Percentiles rank a stretch among this genome's conserved stretches.
Conservation (phyloP, 2,329 filamentous ascomycete genomes). For the Colletotrichum theobromicola region DNA sequence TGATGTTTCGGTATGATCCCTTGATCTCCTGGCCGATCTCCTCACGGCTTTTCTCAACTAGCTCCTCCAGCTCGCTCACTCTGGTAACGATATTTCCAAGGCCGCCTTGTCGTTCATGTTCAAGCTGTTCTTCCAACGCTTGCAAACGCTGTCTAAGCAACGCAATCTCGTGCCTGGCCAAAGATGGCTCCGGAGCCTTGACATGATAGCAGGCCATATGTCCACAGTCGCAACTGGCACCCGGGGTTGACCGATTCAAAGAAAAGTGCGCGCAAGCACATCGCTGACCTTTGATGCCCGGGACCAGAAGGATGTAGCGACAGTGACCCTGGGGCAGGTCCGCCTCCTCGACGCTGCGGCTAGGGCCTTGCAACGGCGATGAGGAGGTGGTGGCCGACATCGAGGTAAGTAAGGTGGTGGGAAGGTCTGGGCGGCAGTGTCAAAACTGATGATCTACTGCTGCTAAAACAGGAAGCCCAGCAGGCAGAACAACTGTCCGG, state of each 20-base stretch:
- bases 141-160: constrained; percentile 51
- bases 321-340: constrained; percentile 63
- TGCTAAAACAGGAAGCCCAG: constrained; percentile 2
- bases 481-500: not conserved
- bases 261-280: constrained; percentile 65
- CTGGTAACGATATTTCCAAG: constrained; percentile 45
- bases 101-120: constrained; percentile 39
- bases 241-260: constrained; percentile 57
- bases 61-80: constrained; percentile 58
- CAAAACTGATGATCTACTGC: not conserved
- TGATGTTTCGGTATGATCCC: constrained; percentile 59
- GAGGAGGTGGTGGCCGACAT: constrained; percentile 32
- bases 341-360: constrained; percentile 41
- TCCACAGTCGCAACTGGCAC: constrained; percentile 62
- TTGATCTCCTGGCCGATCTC: constrained; percentile 59
- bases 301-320: constrained; percentile 62
- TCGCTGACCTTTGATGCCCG: constrained; percentile 61
- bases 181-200: constrained; percentile 47
- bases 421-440: not conserved
- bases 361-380: constrained; percentile 29
- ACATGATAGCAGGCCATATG: constrained; percentile 66
- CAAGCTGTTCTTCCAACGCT: constrained; percentile 48
- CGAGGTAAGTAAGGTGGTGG: not conserved
- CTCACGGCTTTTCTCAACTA: constrained; percentile 55
- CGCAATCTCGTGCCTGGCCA: constrained; percentile 52